Percentiles rank a stretch among this genome's conserved stretches.
Conservation (phyloP, 176 grass and related monocot genomes). For the Oryza officinalis region DNA sequence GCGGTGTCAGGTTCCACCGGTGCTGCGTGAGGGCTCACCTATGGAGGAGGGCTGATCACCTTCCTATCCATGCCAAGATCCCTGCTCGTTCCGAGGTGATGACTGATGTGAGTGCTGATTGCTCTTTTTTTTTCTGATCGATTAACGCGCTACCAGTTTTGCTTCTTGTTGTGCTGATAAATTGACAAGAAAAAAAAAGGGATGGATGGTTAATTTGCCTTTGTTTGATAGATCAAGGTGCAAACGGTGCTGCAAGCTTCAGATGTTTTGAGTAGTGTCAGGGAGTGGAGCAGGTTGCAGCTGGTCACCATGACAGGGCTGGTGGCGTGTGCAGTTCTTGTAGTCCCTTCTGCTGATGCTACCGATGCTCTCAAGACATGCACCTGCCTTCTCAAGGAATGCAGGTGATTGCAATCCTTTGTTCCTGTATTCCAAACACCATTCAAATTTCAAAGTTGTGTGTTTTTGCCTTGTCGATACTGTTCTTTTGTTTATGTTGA, state of each 20-base stretch:
- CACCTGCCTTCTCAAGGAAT: conserved; percentile 94
- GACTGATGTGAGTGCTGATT: background rate
- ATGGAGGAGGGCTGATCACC: conserved; percentile 39
- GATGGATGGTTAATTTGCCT: background rate
- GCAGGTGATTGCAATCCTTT: conserved; percentile 47
- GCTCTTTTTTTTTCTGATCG: background rate
- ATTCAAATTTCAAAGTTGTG: background rate
- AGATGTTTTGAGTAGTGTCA: conserved; percentile 28
- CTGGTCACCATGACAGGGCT: conserved; percentile 63
- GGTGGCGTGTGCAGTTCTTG: conserved; percentile 56
- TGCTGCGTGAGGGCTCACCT: conserved; percentile 26
- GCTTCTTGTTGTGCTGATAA: background rate
- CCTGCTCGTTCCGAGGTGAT: conserved; percentile 36
- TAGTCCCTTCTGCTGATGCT: conserved; percentile 74
- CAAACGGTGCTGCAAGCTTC: conserved; percentile 25
- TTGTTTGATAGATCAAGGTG: conserved; percentile 43
- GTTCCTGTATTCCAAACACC: background rate
- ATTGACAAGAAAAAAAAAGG: background rate
- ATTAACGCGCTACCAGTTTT: background rate
- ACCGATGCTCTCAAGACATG: conserved; percentile 92
- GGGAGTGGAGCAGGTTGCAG: conserved; percentile 56
- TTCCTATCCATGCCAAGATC: background rate
- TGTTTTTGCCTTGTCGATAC: background rate
- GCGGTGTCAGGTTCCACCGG: conserved; percentile 15
- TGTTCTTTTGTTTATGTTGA: background rate